Conservation (phyloP, 495 filamentous ascomycete species). For the Astrothelium macrocarpum region DNA sequence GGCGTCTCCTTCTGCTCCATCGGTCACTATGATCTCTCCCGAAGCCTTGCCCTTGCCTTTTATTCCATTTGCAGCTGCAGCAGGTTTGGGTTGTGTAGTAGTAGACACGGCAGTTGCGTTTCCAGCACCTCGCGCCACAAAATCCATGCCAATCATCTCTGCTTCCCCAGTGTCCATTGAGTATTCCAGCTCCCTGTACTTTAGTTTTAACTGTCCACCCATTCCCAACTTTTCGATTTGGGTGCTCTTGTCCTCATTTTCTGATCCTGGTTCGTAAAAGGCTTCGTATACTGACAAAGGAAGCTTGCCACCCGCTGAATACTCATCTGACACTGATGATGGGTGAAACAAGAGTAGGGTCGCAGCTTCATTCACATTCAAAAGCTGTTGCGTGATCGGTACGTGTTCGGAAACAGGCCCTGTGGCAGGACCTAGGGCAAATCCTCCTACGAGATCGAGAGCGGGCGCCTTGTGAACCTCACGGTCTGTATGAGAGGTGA, state of each 20-base stretch:
- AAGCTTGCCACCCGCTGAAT: slow-evolving; percentile 60
- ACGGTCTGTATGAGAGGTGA: not conserved
- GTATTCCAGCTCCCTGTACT: slow-evolving; percentile 77
- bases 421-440: slow-evolving; percentile 64
- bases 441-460: slow-evolving; percentile 92
- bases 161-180: slow-evolving; percentile 86
- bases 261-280: slow-evolving; percentile 56
- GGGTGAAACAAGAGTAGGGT: slow-evolving; percentile 81
- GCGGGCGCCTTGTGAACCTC: slow-evolving; percentile 74
- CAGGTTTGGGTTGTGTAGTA: slow-evolving; percentile 17
- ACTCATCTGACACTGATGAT: slow-evolving; percentile 39
- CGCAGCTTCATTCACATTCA: slow-evolving; percentile 68
- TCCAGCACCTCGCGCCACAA: slow-evolving; percentile 70
- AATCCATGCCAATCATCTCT: slow-evolving; percentile 95
- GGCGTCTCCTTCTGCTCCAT: slow-evolving; percentile 30
- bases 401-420: slow-evolving; percentile 60
- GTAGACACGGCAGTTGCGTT: slow-evolving; percentile 57
- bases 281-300: slow-evolving; percentile 87
- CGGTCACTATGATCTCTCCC: slow-evolving; percentile 28
- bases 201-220: slow-evolving; percentile 54
- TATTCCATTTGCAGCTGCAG: slow-evolving; percentile 15
- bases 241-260: slow-evolving; percentile 35
- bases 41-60: slow-evolving; percentile 36
- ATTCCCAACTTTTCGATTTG: slow-evolving; percentile 55
- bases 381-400: slow-evolving; percentile 64